phyloP scores from a whole-genome alignment of 2,329 filamentous ascomycete species.

The Pestalotiopsis sp. region DNA sequence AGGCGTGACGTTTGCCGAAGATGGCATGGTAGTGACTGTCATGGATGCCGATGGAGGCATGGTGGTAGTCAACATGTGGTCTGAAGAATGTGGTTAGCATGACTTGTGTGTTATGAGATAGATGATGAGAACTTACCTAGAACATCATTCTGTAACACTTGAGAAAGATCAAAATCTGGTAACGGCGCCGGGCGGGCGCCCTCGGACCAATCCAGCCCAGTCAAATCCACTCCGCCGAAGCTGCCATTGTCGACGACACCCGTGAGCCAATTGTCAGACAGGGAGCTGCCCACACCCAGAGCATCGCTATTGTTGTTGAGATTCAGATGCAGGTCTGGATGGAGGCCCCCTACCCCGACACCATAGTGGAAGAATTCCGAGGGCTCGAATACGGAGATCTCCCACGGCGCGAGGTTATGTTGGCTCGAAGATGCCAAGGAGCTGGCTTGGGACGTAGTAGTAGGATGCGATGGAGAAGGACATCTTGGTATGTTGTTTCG shows the following conservation, averaged over 20 bases:
- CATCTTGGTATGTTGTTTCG: constrained; percentile 33
- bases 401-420: constrained; percentile 22
- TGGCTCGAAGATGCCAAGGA: constrained; percentile 20
- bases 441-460: constrained; percentile 22
- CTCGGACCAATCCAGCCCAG: constrained; percentile 13
- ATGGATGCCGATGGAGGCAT: neutral
- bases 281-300: neutral
- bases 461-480: constrained; percentile 14
- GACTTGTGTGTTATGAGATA: neutral
- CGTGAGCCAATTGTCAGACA: constrained; percentile 19
- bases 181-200: constrained; percentile 11
- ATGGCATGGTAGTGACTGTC: neutral
- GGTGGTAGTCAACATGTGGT: constrained; percentile 23
- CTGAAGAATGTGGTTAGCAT: constrained; percentile 14
- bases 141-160: constrained; percentile 17
- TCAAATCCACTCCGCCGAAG: constrained; percentile 29
- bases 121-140: constrained; percentile 9
- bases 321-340: neutral
- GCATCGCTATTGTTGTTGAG: neutral
- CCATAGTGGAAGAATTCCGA: constrained; percentile 18
- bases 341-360: constrained; percentile 8
- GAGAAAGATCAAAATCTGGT: constrained; percentile 16
- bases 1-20: constrained; percentile 8
- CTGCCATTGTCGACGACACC: constrained; percentile 24
- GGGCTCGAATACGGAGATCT: constrained; percentile 20